Conservation (phyloP, 495 filamentous ascomycete species). For the Tuber aestivum region DNA sequence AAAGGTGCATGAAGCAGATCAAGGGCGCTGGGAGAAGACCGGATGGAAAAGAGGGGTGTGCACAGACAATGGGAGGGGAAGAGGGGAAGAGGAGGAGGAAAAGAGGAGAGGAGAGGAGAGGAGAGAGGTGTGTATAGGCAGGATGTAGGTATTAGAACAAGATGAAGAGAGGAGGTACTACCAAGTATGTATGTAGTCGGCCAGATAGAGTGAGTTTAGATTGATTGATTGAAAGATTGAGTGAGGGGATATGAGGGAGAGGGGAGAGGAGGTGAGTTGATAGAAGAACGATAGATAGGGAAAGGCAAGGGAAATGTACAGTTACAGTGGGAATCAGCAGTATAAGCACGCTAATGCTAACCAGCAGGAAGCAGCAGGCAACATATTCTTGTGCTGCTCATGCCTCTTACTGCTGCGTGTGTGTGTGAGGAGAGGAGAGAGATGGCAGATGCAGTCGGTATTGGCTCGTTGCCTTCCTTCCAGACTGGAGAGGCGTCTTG, state of each 20-base stretch:
- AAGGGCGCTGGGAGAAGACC: slow-evolving; percentile 37
- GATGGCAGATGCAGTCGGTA: slow-evolving; percentile 32
- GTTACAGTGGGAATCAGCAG: background rate
- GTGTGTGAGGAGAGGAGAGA: slow-evolving; percentile 4
- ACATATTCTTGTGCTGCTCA: background rate
- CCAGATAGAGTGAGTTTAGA: slow-evolving; percentile 3
- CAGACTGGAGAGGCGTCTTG: slow-evolving; percentile 31
- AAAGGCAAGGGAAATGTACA: background rate
- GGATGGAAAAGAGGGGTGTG: slow-evolving; percentile 38
- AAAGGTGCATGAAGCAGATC: slow-evolving; percentile 40
- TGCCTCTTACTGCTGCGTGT: background rate
- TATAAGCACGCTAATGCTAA: slow-evolving; percentile 3
- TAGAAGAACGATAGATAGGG: slow-evolving; percentile 28
- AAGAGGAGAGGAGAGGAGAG: slow-evolving; percentile 21
- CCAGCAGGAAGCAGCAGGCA: background rate
- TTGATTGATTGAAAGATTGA: slow-evolving; percentile 6
- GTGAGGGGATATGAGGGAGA: slow-evolving; percentile 5
- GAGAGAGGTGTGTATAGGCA: slow-evolving; percentile 22
- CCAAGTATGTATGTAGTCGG: slow-evolving; percentile 5
- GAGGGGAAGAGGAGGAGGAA: slow-evolving; percentile 30
- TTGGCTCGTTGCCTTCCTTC: slow-evolving; percentile 35
- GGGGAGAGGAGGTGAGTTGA: slow-evolving; percentile 1
- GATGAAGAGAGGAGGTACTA: slow-evolving; percentile 17
- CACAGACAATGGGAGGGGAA: slow-evolving; percentile 31
- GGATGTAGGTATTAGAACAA: slow-evolving; percentile 26